Evolutionary conservation across 1,284 basidiomycete species (phyloP), one percentile per base, ranked within the genome.

Genomic region (Boletus austroedulis): DNA sequence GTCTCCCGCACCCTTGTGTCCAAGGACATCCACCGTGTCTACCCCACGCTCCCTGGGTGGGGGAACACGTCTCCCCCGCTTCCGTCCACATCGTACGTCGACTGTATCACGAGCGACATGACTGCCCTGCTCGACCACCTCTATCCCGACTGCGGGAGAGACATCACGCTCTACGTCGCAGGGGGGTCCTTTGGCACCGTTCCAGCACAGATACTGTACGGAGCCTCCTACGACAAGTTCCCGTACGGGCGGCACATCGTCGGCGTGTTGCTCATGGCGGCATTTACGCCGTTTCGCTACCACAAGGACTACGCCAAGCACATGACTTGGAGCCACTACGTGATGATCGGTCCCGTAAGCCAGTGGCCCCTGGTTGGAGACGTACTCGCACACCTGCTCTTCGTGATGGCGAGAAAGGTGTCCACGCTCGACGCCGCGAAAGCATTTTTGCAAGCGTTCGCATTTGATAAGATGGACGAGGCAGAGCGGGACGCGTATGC

Each of bases 31-130:
- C 82, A 82, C 63, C 71, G 72, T 54, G 64, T 85, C 44, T 73
- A 77, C 11, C 82, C 81, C 1, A 80, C 82, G 6, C 76, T 85
- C n/a, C 79, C 82, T 11, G 84, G 82, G 4, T 84, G 83, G 81
- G 80, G 82, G 2, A 73, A 74, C 47, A 79, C 83, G 1, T 82
- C 82, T 0, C 75, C 80, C 2, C 68, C 76, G 2, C 64, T 65
- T 5, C 58, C 71, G 5, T 60, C 72, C 9, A 65, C 66, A 0
- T 61, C 76, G 2, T 85, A 80, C 63, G 63, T 77, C 50, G 65
- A 73, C 19, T 75, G 74, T n/a, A 70, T 86, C 56, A 73, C 75
- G 24, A 62, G 70, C 40, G 82, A 83, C 62, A 77, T 80, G 57
- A 76, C 76, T 1, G 69, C 75, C 10, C 72, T 86, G 38, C 74